Evolutionary conservation across 2,329 filamentous ascomycete species (phyloP).

Genomic region (Apiospora arundinis): DNA sequence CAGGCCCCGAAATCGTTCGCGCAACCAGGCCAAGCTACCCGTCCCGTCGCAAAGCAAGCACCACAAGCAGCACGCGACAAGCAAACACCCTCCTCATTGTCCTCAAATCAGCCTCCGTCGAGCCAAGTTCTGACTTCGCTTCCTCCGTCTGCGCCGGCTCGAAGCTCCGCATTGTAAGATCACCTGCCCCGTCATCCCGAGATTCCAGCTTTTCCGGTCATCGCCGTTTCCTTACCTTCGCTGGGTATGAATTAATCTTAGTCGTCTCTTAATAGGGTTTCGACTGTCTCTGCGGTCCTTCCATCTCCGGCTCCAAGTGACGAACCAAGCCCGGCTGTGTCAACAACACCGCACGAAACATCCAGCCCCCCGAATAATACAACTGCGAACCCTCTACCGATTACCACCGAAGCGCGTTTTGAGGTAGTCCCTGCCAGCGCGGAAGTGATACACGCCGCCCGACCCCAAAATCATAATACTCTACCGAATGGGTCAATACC

Average conservation of each 20-base stretch:
- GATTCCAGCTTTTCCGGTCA: neutral
- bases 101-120: neutral
- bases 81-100: neutral
- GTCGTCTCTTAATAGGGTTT: slow-evolving; percentile 20
- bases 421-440: neutral
- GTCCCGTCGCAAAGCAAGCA: neutral
- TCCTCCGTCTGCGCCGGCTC: neutral
- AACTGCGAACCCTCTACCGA: slow-evolving; percentile 3
- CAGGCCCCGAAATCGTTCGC: slow-evolving; percentile 23
- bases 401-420: slow-evolving; percentile 4
- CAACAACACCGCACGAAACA: slow-evolving; percentile 38
- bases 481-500: slow-evolving; percentile 21
- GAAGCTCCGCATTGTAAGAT: slow-evolving; percentile 30
- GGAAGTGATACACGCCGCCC: neutral
- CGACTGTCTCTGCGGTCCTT: slow-evolving; percentile 44
- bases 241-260: slow-evolving; percentile 26
- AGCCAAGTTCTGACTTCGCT: neutral
- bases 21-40: neutral
- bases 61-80: slow-evolving; percentile 4
- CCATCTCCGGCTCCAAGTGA: slow-evolving; percentile 70
- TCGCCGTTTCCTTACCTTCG: neutral
- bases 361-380: slow-evolving; percentile 37
- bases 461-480: neutral
- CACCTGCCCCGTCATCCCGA: neutral
- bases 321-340: slow-evolving; percentile 56